Evolutionary conservation across 2,329 filamentous ascomycete species (phyloP).

Genomic region (Neocatenulostroma microsporum): DNA sequence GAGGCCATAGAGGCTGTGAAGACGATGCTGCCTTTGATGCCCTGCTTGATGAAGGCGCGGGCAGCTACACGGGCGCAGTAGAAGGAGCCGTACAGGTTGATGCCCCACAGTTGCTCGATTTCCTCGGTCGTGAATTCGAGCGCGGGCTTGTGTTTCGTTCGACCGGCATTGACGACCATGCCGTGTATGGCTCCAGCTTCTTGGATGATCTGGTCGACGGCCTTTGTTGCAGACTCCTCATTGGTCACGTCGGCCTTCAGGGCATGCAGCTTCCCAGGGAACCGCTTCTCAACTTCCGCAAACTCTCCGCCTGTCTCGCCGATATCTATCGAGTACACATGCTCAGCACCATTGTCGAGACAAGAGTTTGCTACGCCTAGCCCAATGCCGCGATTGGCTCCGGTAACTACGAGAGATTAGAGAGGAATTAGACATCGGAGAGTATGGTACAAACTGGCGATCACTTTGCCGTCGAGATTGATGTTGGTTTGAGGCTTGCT

Average conservation of each 20-base stretch:
- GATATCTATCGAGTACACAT: constrained; percentile 43
- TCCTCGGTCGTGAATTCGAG: constrained; percentile 45
- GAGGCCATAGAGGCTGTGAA: constrained; percentile 44
- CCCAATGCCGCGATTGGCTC: constrained; percentile 5
- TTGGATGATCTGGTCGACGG: constrained; percentile 39
- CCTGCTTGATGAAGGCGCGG: constrained; percentile 39
- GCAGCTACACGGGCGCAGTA: constrained; percentile 38
- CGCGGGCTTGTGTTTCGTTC: constrained; percentile 47
- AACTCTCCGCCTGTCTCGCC: constrained; percentile 39
- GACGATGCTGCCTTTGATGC: constrained; percentile 39
- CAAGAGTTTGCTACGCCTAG: constrained; percentile 41
- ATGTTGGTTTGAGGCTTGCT: constrained; percentile 4
- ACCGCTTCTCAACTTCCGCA: constrained; percentile 30
- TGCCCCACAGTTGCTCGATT: constrained; percentile 37
- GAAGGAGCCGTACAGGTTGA: constrained; percentile 42
- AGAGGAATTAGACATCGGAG: background rate
- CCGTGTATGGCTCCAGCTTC: constrained; percentile 41
- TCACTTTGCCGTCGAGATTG: constrained; percentile 3
- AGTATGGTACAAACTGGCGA: background rate
- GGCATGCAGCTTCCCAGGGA: constrained; percentile 35
- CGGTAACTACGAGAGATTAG: background rate
- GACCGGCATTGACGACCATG: constrained; percentile 46
- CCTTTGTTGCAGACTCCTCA: constrained; percentile 38
- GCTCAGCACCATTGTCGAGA: constrained; percentile 37
- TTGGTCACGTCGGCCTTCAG: constrained; percentile 43